Evolutionary conservation across 495 filamentous ascomycete genomes (phyloP).

Genomic region (Aspergillus taichungensis): DNA sequence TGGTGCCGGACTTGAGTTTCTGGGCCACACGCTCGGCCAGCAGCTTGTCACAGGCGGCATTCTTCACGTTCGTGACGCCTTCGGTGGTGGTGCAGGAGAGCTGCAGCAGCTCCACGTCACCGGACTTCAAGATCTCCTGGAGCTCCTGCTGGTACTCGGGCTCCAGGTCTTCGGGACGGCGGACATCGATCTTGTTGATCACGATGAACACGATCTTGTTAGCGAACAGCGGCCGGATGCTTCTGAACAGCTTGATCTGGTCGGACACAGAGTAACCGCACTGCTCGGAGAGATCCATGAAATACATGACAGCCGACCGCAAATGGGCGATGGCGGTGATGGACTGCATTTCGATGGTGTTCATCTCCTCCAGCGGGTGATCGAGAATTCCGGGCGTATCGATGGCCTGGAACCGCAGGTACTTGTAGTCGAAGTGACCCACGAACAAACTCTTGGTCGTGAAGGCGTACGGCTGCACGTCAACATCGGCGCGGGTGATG

Average conservation of each 20-base stretch:
- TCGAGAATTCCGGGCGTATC: constrained; percentile 92
- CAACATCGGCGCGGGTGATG: constrained; percentile 91
- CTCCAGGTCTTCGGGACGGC: constrained; percentile 80
- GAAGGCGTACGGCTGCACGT: constrained; percentile 97
- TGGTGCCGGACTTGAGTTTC: constrained; percentile 85
- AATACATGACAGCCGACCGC: constrained; percentile 88
- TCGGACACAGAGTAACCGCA: constrained; percentile 90
- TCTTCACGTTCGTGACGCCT: constrained; percentile 89
- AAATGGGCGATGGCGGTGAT: constrained; percentile 97
- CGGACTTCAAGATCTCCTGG: constrained; percentile 69
- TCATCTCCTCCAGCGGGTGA: constrained; percentile 98
- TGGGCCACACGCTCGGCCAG: constrained; percentile 88
- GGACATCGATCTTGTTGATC: constrained; percentile 96
- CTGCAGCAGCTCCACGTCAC: constrained; percentile 83
- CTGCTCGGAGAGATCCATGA: constrained; percentile 97
- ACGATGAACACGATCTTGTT: constrained; percentile 96
- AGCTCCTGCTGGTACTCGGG: constrained; percentile 68
- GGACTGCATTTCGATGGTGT: constrained; percentile 98
- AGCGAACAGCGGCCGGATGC: constrained; percentile 90
- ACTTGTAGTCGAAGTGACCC: constrained; percentile 98
- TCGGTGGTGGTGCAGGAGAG: constrained; percentile 92
- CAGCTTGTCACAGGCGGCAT: constrained; percentile 85
- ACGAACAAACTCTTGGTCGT: constrained; percentile 97
- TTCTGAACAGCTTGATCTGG: constrained; percentile 88
- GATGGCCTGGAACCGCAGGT: constrained; percentile 85